A percentile compares a stretch with the other conserved stretches of the same genome.
Conservation (phyloP, 2,329 filamentous ascomycete species). For the Pyrenochaeta sp. region DNA sequence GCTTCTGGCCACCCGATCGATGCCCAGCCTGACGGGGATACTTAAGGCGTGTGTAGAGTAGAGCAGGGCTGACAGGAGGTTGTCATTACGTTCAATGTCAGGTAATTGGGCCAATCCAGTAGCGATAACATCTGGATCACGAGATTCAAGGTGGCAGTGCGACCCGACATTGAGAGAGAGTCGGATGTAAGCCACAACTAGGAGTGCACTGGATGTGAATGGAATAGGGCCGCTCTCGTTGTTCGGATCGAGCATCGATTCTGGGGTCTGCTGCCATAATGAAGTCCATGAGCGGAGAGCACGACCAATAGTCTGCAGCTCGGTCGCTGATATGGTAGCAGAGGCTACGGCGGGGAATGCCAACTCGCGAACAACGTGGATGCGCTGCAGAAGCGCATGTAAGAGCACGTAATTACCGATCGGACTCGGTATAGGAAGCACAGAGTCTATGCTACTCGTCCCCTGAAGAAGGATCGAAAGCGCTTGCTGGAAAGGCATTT, state of each 20-base stretch:
- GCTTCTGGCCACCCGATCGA: slow-evolving; percentile 63
- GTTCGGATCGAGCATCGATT: slow-evolving; percentile 48
- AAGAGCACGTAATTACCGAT: slow-evolving; percentile 44
- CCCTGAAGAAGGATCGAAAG: slow-evolving; percentile 36
- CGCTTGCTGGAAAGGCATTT: slow-evolving; percentile 40
- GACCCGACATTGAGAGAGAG: slow-evolving; percentile 58
- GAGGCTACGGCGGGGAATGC: slow-evolving; percentile 30
- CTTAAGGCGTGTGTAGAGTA: slow-evolving; percentile 65
- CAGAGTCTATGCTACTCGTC: slow-evolving; percentile 21
- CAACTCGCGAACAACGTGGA: slow-evolving; percentile 39
- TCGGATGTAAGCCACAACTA: slow-evolving; percentile 58
- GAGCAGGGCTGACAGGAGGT: slow-evolving; percentile 59
- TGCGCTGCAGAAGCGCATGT: slow-evolving; percentile 40
- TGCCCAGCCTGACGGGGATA: slow-evolving; percentile 63
- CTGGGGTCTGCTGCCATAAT: slow-evolving; percentile 46
- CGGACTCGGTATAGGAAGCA: slow-evolving; percentile 39
- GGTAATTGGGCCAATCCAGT: slow-evolving; percentile 50
- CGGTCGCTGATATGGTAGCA: slow-evolving; percentile 27
- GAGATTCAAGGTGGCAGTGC: slow-evolving; percentile 54
- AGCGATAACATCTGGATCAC: slow-evolving; percentile 54
- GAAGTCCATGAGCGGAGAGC: slow-evolving; percentile 47
- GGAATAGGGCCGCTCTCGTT: slow-evolving; percentile 48
- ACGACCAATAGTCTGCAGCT: slow-evolving; percentile 33
- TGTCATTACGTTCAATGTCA: slow-evolving; percentile 58
- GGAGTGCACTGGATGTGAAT: slow-evolving; percentile 57